A percentile compares a stretch with the other conserved stretches of the same genome.
Evolutionary conservation across 345 rosid species (phyloP).

Genomic region (Citrus cavaleriei): DNA sequence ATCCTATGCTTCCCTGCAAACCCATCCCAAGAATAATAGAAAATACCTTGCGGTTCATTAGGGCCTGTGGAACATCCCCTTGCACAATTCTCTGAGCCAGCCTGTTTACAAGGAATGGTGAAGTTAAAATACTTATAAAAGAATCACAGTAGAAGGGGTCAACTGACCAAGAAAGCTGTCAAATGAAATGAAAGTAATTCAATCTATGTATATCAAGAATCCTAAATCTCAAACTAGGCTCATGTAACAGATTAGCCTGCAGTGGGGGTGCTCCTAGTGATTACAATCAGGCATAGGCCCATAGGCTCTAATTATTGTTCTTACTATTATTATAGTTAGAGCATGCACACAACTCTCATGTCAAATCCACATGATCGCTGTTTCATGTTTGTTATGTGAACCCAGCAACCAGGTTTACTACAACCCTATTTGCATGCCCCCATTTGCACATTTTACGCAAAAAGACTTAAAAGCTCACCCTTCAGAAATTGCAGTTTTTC

Average conservation of each 20-base stretch:
- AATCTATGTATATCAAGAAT: not conserved
- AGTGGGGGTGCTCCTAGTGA: not conserved
- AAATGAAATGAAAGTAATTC: not conserved
- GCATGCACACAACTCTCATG: not conserved
- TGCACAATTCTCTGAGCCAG: conserved; percentile 99
- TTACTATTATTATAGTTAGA: not conserved
- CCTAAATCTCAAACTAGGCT: conserved; percentile 7
- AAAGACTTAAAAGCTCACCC: conserved; percentile 49
- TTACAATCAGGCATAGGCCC: not conserved
- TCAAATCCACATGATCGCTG: not conserved
- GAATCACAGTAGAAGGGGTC: not conserved
- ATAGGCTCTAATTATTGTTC: not conserved
- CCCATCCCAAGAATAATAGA: not conserved
- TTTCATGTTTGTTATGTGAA: not conserved
- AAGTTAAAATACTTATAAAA: not conserved
- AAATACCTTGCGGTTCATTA: conserved; percentile 89
- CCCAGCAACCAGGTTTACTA: not conserved
- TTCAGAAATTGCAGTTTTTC: conserved; percentile 98
- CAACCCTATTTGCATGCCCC: conserved; percentile 6
- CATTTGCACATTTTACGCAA: not conserved
- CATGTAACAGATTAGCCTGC: not conserved
- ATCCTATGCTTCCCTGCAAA: not conserved
- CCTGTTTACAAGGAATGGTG: conserved; percentile 37
- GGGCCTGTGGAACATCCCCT: conserved; percentile 99
- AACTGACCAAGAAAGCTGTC: not conserved